These are phyloP conservation scores for Rutstroemia sp. DNA, from an alignment of 2,329 filamentous ascomycete genomes.

Conservation along the genomic window DNA sequence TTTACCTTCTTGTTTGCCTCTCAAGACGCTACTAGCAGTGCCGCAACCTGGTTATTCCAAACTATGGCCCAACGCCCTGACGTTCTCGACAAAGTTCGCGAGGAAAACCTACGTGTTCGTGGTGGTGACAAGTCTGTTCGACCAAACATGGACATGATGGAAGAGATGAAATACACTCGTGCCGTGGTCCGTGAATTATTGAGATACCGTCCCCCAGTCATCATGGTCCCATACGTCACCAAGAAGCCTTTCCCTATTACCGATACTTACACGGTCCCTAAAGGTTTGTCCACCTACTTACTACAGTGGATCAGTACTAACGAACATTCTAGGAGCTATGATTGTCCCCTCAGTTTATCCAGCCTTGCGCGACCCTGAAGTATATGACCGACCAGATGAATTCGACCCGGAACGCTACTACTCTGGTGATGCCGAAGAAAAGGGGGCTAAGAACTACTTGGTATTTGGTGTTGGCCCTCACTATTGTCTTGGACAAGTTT, in stretches of 20 bases:
- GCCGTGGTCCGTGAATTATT: slow-evolving; percentile 87
- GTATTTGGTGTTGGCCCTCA: slow-evolving; percentile 95
- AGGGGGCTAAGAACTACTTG: slow-evolving; percentile 86
- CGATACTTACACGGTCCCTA: slow-evolving; percentile 81
- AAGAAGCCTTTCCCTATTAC: slow-evolving; percentile 96
- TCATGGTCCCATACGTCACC: slow-evolving; percentile 92
- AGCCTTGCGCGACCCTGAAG: slow-evolving; percentile 84
- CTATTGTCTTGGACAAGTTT: slow-evolving; percentile 92
- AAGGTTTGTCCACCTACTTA: slow-evolving; percentile 46
- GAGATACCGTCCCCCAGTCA: slow-evolving; percentile 88
- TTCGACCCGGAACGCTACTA: slow-evolving; percentile 93
- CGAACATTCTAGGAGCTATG: slow-evolving; percentile 61
- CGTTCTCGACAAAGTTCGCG: slow-evolving; percentile 78
- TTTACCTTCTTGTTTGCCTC: slow-evolving; percentile 97
- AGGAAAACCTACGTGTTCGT: slow-evolving; percentile 76
- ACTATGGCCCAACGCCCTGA: slow-evolving; percentile 91
- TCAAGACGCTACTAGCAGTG: slow-evolving; percentile 92
- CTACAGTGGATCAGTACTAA: slow-evolving; percentile 11
- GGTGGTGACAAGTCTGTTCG: slow-evolving; percentile 65
- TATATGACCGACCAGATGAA: slow-evolving; percentile 80
- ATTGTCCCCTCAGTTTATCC: slow-evolving; percentile 87
- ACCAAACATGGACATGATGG: slow-evolving; percentile 77
- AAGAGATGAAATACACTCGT: slow-evolving; percentile 82
- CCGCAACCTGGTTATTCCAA: slow-evolving; percentile 93
- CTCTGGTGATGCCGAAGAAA: slow-evolving; percentile 71